Percentiles rank a stretch among this genome's conserved stretches.
Evolutionary conservation across 305 asterid species (phyloP).

Genomic region (Fraxinus ornus): DNA sequence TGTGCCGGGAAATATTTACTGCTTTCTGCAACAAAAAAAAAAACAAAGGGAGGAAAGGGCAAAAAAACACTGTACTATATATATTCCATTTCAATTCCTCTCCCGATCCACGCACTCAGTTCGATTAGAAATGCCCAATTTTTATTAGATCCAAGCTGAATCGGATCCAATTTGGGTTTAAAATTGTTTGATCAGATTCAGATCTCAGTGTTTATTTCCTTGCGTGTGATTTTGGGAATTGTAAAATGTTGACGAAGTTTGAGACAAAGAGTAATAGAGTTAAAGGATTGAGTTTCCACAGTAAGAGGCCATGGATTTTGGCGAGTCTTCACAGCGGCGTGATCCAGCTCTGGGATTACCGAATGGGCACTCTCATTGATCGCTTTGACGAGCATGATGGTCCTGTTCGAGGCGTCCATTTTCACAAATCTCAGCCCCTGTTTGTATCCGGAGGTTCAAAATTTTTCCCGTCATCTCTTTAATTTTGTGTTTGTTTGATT

Average conservation of each 20-base stretch:
- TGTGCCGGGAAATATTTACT: no score
- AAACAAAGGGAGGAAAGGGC: neutral
- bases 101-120: constrained; percentile 1
- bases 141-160: constrained; percentile 27
- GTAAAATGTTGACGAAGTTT: constrained; percentile 51
- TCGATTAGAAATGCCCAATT: neutral
- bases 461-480: neutral
- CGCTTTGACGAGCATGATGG: constrained; percentile 58
- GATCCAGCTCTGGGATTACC: constrained; percentile 47
- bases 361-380: constrained; percentile 50
- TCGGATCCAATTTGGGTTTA: constrained; percentile 24
- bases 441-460: constrained; percentile 45
- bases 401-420: constrained; percentile 48
- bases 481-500: neutral
- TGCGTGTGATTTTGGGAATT: constrained; percentile 17
- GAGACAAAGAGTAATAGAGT: constrained; percentile 63
- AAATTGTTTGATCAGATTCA: constrained; percentile 12
- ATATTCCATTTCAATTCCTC: neutral
- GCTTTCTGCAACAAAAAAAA: no score
- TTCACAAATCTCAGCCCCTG: constrained; percentile 43
- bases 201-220: constrained; percentile 19
- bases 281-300: constrained; percentile 54
- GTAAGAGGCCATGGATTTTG: constrained; percentile 52
- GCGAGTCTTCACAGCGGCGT: constrained; percentile 55
- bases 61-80: constrained; percentile 5